Evolutionary conservation across 345 rosid genomes (phyloP), one percentile per base, ranked within the genome.

Genomic region (Nephelium lappaceum): DNA sequence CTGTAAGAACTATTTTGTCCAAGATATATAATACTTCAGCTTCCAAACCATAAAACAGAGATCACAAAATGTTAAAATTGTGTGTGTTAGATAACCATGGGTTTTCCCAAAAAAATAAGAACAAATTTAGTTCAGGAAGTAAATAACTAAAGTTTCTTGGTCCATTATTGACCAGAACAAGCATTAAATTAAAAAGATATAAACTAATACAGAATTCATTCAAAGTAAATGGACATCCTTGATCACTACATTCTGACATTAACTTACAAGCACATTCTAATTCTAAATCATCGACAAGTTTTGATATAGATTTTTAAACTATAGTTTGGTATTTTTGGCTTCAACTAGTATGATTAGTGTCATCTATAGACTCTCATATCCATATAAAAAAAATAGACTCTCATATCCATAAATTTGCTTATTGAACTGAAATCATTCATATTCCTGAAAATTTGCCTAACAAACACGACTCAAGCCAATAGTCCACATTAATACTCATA

Each of bases 391-490:
- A n/a, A 23, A 53, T 39, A 4, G 51, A 67, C 25, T 39, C 53
- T 21, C 72, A 68, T 24, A 41, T n/a, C 72, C 74, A 57, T 8
- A 80, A 14, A 47, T 10, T 70, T 51, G 25, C 68, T 43, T 27
- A 71, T 36, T 15, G 12, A 58, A 57, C 25, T 9, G 5, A 45
- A 27, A 21, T n/a, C 61, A 77, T 31, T 27, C 58, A 41, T 80
- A 23, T 16, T 61, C 42, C 16, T 11, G 1, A 9, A 45, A 9
- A 63, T 42, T 67, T 47, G 62, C 67, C 72, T 24, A n/a, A 66
- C 31, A 45, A 42, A 39, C 11, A 71, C 8, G 69, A 45, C 69
- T 41, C 21, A 24, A 47, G 65, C 49, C 62, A 67, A 77, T 10
- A 77, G 67, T 64, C 76, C 38, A 81, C 47, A 72, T 38, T 12